Conservation (phyloP, 108 stramenopile species). For the Pseudonitzschia multistriata region DNA sequence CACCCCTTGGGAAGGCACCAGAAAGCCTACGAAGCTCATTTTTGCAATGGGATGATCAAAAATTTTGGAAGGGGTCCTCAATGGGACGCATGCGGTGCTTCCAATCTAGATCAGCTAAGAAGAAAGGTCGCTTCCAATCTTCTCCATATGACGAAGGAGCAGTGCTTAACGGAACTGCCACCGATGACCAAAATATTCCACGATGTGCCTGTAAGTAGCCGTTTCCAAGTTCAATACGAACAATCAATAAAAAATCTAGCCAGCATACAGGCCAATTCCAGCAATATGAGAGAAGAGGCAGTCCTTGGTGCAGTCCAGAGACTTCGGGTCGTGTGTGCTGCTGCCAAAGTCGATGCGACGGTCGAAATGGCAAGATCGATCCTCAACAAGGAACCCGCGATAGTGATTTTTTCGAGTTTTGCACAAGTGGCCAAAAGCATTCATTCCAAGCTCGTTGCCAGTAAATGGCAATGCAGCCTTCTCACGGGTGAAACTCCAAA, state of each 20-base stretch:
- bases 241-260: conserved; percentile 58
- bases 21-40: conserved; percentile 64
- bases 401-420: conserved; percentile 77
- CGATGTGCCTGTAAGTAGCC: conserved; percentile 58
- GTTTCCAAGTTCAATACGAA: conserved; percentile 51
- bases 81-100: conserved; percentile 60
- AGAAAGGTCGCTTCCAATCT: conserved; percentile 55
- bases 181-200: conserved; percentile 57
- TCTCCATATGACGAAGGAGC: conserved; percentile 82
- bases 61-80: conserved; percentile 36
- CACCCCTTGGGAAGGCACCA: conserved; percentile 83
- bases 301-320: conserved; percentile 47
- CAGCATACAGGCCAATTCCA: conserved; percentile 28
- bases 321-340: conserved; percentile 8
- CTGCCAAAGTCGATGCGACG: conserved; percentile 17
- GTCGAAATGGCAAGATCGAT: conserved; percentile 48
- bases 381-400: conserved; percentile 52
- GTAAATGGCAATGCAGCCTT: conserved; percentile 63
- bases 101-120: conserved; percentile 51
- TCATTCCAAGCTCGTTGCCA: conserved; percentile 48
- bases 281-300: conserved; percentile 41
- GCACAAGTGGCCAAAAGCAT: conserved; percentile 62
- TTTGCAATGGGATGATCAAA: conserved; percentile 66
- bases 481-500: conserved; percentile 70
- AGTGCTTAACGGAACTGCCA: conserved; percentile 68